These are phyloP conservation scores for Orbilia brochopaga DNA, from an alignment of 2,329 filamentous ascomycete genomes.

Conservation along the genomic window DNA sequence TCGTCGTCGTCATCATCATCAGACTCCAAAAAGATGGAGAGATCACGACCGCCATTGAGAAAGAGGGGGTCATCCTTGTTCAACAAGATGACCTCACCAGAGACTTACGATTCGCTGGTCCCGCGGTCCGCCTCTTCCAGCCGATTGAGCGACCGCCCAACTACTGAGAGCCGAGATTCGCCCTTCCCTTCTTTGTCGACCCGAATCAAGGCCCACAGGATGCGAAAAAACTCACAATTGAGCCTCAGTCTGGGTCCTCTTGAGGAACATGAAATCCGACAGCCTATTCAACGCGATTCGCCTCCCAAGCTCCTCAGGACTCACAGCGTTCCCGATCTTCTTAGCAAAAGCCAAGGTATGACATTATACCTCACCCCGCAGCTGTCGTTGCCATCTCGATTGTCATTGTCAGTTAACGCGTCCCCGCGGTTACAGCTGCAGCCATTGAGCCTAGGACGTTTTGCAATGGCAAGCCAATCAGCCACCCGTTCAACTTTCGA, in stretches of 20 bases:
- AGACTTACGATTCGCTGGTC: constrained; percentile 46
- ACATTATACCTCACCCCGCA: not conserved
- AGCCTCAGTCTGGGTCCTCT: constrained; percentile 44
- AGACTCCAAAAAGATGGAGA: constrained; percentile 30
- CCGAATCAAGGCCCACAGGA: constrained; percentile 42
- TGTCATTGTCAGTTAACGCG: not conserved
- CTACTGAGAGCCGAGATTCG: constrained; percentile 41
- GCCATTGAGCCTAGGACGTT: constrained; percentile 30
- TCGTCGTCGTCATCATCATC: constrained; percentile 3
- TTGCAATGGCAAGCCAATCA: constrained; percentile 48
- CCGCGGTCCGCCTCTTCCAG: constrained; percentile 47
- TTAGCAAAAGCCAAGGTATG: constrained; percentile 46
- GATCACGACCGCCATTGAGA: constrained; percentile 23
- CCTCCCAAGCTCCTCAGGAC: constrained; percentile 36
- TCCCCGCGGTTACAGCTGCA: constrained; percentile 1
- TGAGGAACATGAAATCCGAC: constrained; percentile 45
- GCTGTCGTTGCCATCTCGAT: not conserved
- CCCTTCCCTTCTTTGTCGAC: constrained; percentile 37
- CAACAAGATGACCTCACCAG: constrained; percentile 49
- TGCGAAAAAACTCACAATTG: constrained; percentile 47
- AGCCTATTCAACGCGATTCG: constrained; percentile 25
- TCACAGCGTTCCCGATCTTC: constrained; percentile 44
- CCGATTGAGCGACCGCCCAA: constrained; percentile 34
- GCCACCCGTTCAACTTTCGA: constrained; percentile 47
- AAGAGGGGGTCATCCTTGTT: constrained; percentile 48